Evolutionary conservation across 768 basidiomycete genomes (phyloP).

Genomic region (Dacryopinax spathularia): DNA sequence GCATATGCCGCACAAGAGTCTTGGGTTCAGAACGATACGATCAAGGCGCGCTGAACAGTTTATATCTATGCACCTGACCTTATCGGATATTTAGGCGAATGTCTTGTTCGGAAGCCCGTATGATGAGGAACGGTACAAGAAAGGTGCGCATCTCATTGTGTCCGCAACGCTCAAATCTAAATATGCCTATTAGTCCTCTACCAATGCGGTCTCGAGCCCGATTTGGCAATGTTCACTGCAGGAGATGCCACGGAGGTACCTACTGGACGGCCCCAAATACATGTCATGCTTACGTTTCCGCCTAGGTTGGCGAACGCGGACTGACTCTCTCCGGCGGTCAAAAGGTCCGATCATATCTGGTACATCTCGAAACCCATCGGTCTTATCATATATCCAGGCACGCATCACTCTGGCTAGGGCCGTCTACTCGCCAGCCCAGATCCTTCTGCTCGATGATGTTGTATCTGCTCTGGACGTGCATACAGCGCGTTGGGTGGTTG

Average conservation of each 20-base stretch:
- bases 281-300: background rate
- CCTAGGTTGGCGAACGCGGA: conserved; percentile 49
- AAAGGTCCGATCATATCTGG: conserved; percentile 23
- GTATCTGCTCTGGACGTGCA: conserved; percentile 29
- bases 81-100: conserved; percentile 25
- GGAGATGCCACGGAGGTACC: conserved; percentile 47
- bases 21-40: conserved; percentile 13
- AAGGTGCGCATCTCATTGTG: conserved; percentile 10
- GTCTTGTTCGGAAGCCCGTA: conserved; percentile 21
- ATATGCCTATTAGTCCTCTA: conserved; percentile 20
- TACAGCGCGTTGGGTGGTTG: conserved; percentile 28
- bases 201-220: conserved; percentile 31
- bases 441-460: conserved; percentile 40
- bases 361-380: background rate
- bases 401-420: conserved; percentile 43
- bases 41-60: conserved; percentile 23
- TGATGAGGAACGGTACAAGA: conserved; percentile 20
- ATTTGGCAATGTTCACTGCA: conserved; percentile 37
- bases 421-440: conserved; percentile 44
- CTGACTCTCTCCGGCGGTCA: conserved; percentile 46
- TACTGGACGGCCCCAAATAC: background rate
- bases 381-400: conserved; percentile 19
- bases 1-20: conserved; percentile 13
- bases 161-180: background rate
- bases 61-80: background rate